Base-by-base conservation (phyloP, 2,329 filamentous ascomycete genomes). In the Aspergillus sp. region DNA sequence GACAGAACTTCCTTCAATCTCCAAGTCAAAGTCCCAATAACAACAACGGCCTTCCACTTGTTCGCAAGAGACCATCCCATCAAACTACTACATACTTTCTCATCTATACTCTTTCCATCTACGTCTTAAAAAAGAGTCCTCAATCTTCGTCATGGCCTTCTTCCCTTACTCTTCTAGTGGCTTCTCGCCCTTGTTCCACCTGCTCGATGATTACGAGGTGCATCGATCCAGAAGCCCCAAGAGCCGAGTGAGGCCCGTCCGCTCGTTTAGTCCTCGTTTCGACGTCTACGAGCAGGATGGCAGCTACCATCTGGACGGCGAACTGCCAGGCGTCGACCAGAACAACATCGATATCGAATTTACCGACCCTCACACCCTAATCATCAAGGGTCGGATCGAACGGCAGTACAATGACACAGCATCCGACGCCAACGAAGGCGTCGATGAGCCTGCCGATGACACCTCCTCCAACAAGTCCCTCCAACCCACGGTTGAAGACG, bases 401-500 rank as follows among this genome's bases (percentile, higher is more conserved):
- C 73, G 73, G 22, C 67, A 72, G 39, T 75, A 75, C 59, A 49
- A 24, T 18, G 24, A 57, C 20, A 24, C 14, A 7, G 47, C 50
- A 16, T 26, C 26, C 42, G 46, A 62, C 47, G 64, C 54, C 49
- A 68, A 64, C 55, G 56, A 68, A 54, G 59, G 67, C n/a, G 60
- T 69, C 26, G 59, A 67, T 31, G 29, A 31, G 20, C 55, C 59
- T 6, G 54, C 54, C 39, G 66, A 68, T 49, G 58, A 69, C 24
- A 57, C 64, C 11, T 66, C 67, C 1, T 68, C 66, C 6, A 59
- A 63, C n/a, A 73, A 69, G 32, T 69, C 67, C 46, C 74, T 73
- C 55, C 75, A 82, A 62, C 76, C 84, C 0, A 81, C 78, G 7
- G 84, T 86, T 49, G 84, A 87, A 67, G 84, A 86, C 45, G 83